A percentile compares a stretch with the other conserved stretches of the same genome.
Evolutionary conservation across 2,329 filamentous ascomycete genomes (phyloP).

Genomic region (Cladophialophora carrionii): DNA sequence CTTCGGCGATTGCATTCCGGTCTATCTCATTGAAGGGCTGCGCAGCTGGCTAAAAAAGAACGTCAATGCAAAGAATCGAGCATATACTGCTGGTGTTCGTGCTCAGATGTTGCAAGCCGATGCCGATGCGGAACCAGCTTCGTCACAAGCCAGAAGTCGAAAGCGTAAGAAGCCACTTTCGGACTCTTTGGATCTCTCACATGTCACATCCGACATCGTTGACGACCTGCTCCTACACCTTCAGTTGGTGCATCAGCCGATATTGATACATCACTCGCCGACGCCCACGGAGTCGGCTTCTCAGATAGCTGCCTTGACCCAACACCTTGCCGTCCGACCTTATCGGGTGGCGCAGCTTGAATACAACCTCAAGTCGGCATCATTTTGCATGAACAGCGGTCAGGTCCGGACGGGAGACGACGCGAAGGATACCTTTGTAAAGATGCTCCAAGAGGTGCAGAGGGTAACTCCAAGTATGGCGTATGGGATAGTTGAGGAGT

Average conservation of each 20-base stretch:
- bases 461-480: constrained; percentile 74
- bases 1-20: constrained; percentile 59
- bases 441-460: constrained; percentile 75
- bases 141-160: constrained; percentile 27
- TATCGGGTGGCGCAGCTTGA: constrained; percentile 61
- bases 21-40: constrained; percentile 75
- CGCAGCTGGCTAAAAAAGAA: constrained; percentile 69
- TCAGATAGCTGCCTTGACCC: constrained; percentile 74
- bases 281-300: constrained; percentile 66
- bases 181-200: constrained; percentile 44
- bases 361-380: constrained; percentile 55
- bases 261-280: constrained; percentile 70
- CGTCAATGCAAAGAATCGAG: constrained; percentile 66
- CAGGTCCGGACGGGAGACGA: constrained; percentile 72
- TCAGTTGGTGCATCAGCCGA: constrained; percentile 65
- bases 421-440: constrained; percentile 66
- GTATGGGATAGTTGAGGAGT: constrained; percentile 67
- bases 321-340: constrained; percentile 75
- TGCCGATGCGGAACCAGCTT: constrained; percentile 20
- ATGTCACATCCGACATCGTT: constrained; percentile 68
- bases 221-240: constrained; percentile 72
- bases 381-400: constrained; percentile 78
- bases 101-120: constrained; percentile 47
- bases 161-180: constrained; percentile 49
- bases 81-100: constrained; percentile 68